Evolutionary conservation across 805 yeast species (phyloP), one percentile per base, ranked within the genome.

Genomic region (Pichia phayaonensis): DNA sequence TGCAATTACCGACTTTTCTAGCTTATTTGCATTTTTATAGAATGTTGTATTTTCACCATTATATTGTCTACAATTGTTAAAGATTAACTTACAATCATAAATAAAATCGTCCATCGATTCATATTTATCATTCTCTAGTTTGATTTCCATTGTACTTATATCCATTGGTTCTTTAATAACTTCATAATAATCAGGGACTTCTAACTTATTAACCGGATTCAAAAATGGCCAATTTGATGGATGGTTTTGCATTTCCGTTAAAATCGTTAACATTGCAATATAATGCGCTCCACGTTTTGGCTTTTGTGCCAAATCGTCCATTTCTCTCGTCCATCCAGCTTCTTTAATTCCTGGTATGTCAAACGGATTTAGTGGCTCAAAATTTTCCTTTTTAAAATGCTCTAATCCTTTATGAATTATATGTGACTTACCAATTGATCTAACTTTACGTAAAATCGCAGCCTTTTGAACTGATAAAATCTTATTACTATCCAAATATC

Each of bases 101-200:
- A 90, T 75, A 65, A 90, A 94, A 61, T 90, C 92, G 59, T 90
- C 97, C 77, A 94, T 84, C 15, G 86, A 80, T 55, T 86, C 88
- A 67, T 94, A 94, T 58, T 86, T 86, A 68, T 94, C 96, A 61
- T 86, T 88, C 55, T 92, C 98, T 36, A 94, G 73, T 64, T 90
- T 89, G 62, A 79, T 83, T 63, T 94, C 98, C 96, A 94, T 94
- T 0, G 97, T 90, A 42, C 94, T 82, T 50, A 94, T 72, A 64
- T 94, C 99, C 99, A 94, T 94, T 8, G 99, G 99, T 65, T 94
- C 97, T 63, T 90, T 90, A 56, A 94, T 92, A 27, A 94, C 94
- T 57, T 89, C 95, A 67, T 92, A 94, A 64, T 94, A 94, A 68
- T 94, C 99, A 1, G 95, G 89, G 12, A 94, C 99, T 64, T 94